Conservation (phyloP, 2,329 filamentous ascomycete species). For the Coniochaeta sp. region DNA sequence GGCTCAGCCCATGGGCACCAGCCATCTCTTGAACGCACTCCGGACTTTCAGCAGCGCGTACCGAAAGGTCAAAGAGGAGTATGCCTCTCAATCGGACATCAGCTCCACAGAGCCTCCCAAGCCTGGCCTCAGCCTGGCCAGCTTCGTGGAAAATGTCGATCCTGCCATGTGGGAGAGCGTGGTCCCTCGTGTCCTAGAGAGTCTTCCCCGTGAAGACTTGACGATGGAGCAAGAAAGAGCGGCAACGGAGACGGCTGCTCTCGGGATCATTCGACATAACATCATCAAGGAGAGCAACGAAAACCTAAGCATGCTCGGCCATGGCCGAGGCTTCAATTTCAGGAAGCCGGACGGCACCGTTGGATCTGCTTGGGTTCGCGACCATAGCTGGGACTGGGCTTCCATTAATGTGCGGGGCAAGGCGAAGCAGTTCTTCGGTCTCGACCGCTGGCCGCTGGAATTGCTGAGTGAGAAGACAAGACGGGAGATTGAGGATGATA, state of each 20-base stretch:
- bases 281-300: conserved; percentile 35
- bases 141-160: conserved; percentile 24
- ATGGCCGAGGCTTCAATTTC: conserved; percentile 19
- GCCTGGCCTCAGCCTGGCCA: conserved; percentile 8
- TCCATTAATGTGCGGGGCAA: conserved; percentile 13
- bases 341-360: conserved; percentile 14
- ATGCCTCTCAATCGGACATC: not conserved
- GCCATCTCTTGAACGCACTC: not conserved
- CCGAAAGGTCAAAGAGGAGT: not conserved
- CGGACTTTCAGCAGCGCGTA: not conserved
- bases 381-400: conserved; percentile 29
- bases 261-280: conserved; percentile 23
- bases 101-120: not conserved
- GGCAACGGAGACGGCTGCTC: conserved; percentile 7
- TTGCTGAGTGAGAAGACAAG: conserved; percentile 25
- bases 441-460: conserved; percentile 40
- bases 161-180: conserved; percentile 9
- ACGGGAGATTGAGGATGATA: conserved; percentile 19
- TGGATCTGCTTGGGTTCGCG: conserved; percentile 1
- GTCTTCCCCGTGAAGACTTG: not conserved
- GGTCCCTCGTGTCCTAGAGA: too few species aligned
- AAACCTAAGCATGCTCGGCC: conserved; percentile 34
- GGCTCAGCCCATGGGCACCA: not conserved
- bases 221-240: not conserved
- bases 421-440: conserved; percentile 29